A percentile compares a stretch with the other conserved stretches of the same genome.
These are phyloP conservation scores for Gynostemma pentaphyllum DNA, from an alignment of 306 rosid species.

Conservation along the genomic window DNA sequence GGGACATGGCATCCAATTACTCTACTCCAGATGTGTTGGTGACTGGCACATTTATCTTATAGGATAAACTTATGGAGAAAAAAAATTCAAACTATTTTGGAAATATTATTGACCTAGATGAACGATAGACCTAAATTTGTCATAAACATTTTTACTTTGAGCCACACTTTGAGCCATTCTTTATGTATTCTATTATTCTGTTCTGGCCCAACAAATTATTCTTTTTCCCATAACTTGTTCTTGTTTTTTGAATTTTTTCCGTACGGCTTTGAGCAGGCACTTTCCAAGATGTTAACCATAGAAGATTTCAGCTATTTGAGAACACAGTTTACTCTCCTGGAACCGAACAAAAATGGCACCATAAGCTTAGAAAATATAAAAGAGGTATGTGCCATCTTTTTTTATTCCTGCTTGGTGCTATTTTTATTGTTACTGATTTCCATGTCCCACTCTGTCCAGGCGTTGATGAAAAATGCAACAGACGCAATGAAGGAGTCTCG, in stretches of 20 bases:
- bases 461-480: constrained; percentile 69
- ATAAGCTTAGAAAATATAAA: constrained; percentile 75
- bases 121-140: background rate
- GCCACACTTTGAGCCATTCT: background rate
- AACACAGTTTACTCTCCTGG: constrained; percentile 64
- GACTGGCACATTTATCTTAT: background rate
- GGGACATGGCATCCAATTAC: background rate
- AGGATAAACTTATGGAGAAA: background rate
- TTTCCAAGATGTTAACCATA: constrained; percentile 61
- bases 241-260: constrained; percentile 1
- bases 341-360: constrained; percentile 69
- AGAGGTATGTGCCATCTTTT: constrained; percentile 49
- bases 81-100: background rate
- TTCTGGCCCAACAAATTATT: background rate
- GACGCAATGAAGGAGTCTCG: constrained; percentile 92
- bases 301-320: constrained; percentile 58
- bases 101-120: background rate
- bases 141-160: background rate
- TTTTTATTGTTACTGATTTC: constrained; percentile 16
- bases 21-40: background rate
- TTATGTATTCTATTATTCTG: background rate
- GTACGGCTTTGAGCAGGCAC: constrained; percentile 43
- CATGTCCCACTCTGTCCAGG: constrained; percentile 34
- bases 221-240: background rate
- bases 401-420: constrained; percentile 3